Evolutionary conservation across 1,139 yeast species (phyloP), one percentile per base, ranked within the genome.

Genomic region (Blastobotrys ciferrii): DNA sequence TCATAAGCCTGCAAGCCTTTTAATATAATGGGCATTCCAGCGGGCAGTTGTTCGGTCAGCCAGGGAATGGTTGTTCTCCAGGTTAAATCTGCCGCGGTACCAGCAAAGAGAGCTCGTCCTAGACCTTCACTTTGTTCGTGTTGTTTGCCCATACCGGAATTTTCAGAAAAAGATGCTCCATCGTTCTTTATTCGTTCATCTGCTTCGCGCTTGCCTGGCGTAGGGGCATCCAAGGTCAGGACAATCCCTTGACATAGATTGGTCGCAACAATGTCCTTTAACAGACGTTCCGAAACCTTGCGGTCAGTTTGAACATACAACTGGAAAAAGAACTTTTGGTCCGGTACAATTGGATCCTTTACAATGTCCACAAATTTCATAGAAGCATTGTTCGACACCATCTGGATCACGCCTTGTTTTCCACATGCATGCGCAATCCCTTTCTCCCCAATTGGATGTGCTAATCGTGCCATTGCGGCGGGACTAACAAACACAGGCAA

Each of bases 161-260:
- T 74, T 50, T 62, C 63, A 18, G 57, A 52, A 17, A 65, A 60
- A 9, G 63, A 80, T 43, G 76, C 77, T 51, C 70, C 80, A 64
- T 67, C 76, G 65, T 70, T 50, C 39, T 58, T 54, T 15, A 57
- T 47, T 47, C 80, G 63, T 75, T 77, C 79, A 57, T 78, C 82
- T 54, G 76, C 75, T 57, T 78, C 82, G 59, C 95, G 76, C 59
- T 87, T 78, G n/a, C 95, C 95, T 49, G 87, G 75, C 46, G 84
- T 80, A 7, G 95, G 92, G 0, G 95, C 92, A 71, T 87, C 95
- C 12, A 87, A 88, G 0, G 94, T 85, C 38, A 85, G 76, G 58
- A 85, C 84, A n/a, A 85, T 69, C 0, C 87, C 94, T 63, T 80
- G 87, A 52, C 78, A 74, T 33, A 53, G 46, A 15, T 65, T 65